phyloP scores from a whole-genome alignment of 2,329 filamentous ascomycete genomes.

The Leptosphaerulina australis region DNA sequence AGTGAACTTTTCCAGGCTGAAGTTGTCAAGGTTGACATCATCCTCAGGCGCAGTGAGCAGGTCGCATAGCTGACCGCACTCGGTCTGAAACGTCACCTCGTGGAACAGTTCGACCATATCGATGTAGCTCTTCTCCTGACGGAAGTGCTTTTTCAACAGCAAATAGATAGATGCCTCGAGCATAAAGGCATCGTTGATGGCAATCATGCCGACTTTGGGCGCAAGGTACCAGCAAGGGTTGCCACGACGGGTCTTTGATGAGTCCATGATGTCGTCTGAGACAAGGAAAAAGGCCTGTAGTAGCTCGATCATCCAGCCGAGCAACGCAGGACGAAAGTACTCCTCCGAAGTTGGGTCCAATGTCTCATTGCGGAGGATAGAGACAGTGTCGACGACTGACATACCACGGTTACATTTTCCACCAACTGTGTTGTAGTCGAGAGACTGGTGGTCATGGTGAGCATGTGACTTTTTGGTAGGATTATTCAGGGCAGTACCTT shows the following conservation, averaged over 20 bases:
- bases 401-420: conserved; percentile 99
- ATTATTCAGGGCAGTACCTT: conserved; percentile 59
- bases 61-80: conserved; percentile 93
- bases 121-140: conserved; percentile 81
- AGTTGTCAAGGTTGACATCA: conserved; percentile 89
- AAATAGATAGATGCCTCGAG: conserved; percentile 90
- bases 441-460: conserved; percentile 61
- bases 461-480: conserved; percentile 14
- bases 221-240: conserved; percentile 96
- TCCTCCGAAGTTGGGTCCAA: conserved; percentile 72
- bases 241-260: conserved; percentile 90
- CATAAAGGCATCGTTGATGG: conserved; percentile 98
- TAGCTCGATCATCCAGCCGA: conserved; percentile 98
- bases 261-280: conserved; percentile 98
- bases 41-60: conserved; percentile 96
- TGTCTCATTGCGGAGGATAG: conserved; percentile 73
- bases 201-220: conserved; percentile 87
- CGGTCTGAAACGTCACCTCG: conserved; percentile 90
- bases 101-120: conserved; percentile 97
- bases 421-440: conserved; percentile 85
- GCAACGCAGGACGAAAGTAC: conserved; percentile 84
- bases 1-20: conserved; percentile 90
- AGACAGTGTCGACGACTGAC: conserved; percentile 91
- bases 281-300: conserved; percentile 99
- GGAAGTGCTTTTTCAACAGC: conserved; percentile 93